Conservation (phyloP, 257 asterid genomes). For the Penstemon davidsonii region DNA sequence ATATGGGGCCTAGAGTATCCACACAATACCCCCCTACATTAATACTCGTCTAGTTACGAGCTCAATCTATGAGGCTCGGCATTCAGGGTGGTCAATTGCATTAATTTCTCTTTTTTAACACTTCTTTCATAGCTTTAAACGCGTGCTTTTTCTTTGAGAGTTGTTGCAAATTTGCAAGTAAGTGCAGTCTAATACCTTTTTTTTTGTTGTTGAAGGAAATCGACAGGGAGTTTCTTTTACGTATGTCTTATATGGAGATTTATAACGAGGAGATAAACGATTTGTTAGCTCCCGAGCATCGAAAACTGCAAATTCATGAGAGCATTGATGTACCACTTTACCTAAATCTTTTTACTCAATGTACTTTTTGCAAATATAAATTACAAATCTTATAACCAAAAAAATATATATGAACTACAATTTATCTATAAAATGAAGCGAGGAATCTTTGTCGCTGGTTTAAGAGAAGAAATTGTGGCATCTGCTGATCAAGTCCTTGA, state of each 20-base stretch:
- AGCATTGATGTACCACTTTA: constrained; percentile 68
- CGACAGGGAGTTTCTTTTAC: constrained; percentile 81
- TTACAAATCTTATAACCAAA: background rate
- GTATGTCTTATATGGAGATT: constrained; percentile 98
- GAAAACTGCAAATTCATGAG: constrained; percentile 89
- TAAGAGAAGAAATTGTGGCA: constrained; percentile 93
- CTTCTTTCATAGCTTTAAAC: background rate
- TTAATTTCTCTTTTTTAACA: background rate
- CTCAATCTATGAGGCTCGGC: background rate
- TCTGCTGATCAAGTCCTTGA: constrained; percentile 87
- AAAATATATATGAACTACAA: background rate
- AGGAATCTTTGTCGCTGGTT: constrained; percentile 95
- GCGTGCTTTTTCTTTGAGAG: constrained; percentile 13
- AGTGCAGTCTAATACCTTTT: constrained; percentile 17
- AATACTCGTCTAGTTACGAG: too few relatives aligned
- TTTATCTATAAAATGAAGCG: constrained; percentile 49
- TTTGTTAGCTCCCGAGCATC: constrained; percentile 89
- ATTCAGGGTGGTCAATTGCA: background rate
- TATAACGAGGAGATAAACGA: constrained; percentile 97
- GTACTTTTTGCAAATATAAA: background rate
- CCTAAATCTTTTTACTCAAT: background rate
- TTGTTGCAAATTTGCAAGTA: constrained; percentile 4
- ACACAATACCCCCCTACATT: too few relatives aligned
- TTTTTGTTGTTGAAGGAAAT: constrained; percentile 43
- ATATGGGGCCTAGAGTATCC: too few relatives aligned